Conservation (phyloP, 441 rosid genomes). For the Euphorbia schlechtendalii region DNA sequence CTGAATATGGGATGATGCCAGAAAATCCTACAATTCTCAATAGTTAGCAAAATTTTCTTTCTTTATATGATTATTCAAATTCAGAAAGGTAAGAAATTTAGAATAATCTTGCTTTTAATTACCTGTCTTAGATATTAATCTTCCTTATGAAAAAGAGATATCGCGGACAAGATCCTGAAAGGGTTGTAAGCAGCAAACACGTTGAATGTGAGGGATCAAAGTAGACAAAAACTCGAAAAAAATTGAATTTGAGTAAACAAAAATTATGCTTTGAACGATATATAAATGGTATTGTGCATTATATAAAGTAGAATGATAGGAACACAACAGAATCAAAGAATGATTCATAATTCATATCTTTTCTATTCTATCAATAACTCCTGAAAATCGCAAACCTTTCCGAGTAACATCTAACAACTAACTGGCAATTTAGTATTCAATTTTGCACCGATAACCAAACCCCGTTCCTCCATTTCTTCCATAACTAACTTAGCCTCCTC, state of each 20-base stretch:
- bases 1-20: not conserved
- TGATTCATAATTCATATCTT: not conserved
- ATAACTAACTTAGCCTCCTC: conserved; percentile 42
- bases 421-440: too few species aligned
- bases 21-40: conserved; percentile 8
- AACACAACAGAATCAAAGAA: too few species aligned
- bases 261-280: not conserved
- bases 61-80: conserved; percentile 2
- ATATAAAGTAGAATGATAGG: too few species aligned
- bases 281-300: too few species aligned
- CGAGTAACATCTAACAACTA: too few species aligned
- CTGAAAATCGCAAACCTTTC: not conserved
- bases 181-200: not conserved
- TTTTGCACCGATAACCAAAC: conserved; percentile 33
- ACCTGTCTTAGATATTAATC: conserved; percentile 29
- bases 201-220: too few species aligned
- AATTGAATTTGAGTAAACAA: too few species aligned
- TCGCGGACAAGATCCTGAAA: conserved; percentile 68
- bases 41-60: conserved; percentile 24
- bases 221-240: too few species aligned
- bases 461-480: conserved; percentile 51
- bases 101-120: too few species aligned
- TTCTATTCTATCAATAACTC: not conserved
- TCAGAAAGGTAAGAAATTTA: not conserved
- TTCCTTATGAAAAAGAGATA: conserved; percentile 73